phyloP scores from a whole-genome alignment of 305 asterid species.

The Solanum aculeatissimum region DNA sequence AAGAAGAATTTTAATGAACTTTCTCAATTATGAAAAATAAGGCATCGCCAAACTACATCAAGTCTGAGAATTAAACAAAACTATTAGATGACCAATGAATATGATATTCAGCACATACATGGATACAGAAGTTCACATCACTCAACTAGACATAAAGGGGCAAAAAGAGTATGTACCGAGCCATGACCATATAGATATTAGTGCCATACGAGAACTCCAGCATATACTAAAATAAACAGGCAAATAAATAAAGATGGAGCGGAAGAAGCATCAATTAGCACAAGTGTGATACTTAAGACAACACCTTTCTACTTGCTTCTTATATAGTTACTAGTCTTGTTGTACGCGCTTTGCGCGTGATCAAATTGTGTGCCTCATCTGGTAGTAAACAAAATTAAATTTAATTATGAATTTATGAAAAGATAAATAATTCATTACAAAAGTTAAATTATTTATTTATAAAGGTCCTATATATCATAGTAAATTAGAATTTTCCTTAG shows the following conservation, averaged over 20 bases:
- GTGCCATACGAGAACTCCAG: background rate
- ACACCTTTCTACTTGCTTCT: background rate
- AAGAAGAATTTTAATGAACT: slow-evolving; percentile 9
- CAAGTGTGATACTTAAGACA: background rate
- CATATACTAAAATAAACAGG: background rate
- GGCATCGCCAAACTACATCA: background rate
- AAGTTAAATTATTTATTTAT: too few relatives aligned
- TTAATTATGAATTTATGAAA: too few relatives aligned
- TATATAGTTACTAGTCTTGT: too few relatives aligned
- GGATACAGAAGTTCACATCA: background rate
- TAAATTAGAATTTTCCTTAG: too few relatives aligned
- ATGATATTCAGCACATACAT: background rate
- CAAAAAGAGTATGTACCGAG: background rate
- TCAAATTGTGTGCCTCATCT: too few relatives aligned
- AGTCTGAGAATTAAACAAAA: background rate
- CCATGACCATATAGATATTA: background rate
- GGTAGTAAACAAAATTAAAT: too few relatives aligned
- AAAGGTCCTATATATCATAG: too few relatives aligned
- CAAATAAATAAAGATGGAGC: background rate
- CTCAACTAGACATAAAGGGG: background rate
- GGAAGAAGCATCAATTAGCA: background rate
- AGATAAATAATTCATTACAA: too few relatives aligned
- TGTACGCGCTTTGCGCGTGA: too few relatives aligned
- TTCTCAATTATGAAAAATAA: slow-evolving; percentile 1
- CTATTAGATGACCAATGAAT: background rate